phyloP scores from a whole-genome alignment of 306 rosid genomes.

The Inga oerstediana region DNA sequence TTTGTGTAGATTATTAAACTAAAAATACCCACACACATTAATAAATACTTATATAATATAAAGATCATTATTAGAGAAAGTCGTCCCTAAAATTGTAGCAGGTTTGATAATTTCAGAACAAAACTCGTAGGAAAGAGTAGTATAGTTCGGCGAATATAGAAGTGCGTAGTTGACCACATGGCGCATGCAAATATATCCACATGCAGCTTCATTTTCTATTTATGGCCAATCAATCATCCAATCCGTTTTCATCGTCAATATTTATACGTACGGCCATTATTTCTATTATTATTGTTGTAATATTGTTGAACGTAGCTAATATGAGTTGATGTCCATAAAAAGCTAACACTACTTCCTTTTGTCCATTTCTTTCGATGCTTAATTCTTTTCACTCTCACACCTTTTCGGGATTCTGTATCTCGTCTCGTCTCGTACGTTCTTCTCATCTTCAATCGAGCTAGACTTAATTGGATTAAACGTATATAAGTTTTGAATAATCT shows the following conservation, averaged over 20 bases:
- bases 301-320: slow-evolving; percentile 37
- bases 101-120: background rate
- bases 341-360: background rate
- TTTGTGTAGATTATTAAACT: background rate
- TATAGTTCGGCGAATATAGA: background rate
- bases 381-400: slow-evolving; percentile 11
- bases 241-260: background rate
- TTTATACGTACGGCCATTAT: slow-evolving; percentile 21
- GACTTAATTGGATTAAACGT: background rate
- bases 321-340: background rate
- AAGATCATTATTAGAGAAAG: background rate
- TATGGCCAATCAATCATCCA: background rate
- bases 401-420: background rate
- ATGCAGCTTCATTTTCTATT: background rate
- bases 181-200: background rate
- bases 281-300: slow-evolving; percentile 7
- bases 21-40: background rate
- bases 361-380: slow-evolving; percentile 43
- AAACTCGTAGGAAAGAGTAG: background rate
- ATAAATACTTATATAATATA: too few species aligned
- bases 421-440: background rate
- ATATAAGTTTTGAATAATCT: background rate
- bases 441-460: background rate
- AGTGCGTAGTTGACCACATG: background rate
- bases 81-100: background rate